phyloP scores from a whole-genome alignment of 2,329 filamentous ascomycete genomes.

The Alternaria brassicae region DNA sequence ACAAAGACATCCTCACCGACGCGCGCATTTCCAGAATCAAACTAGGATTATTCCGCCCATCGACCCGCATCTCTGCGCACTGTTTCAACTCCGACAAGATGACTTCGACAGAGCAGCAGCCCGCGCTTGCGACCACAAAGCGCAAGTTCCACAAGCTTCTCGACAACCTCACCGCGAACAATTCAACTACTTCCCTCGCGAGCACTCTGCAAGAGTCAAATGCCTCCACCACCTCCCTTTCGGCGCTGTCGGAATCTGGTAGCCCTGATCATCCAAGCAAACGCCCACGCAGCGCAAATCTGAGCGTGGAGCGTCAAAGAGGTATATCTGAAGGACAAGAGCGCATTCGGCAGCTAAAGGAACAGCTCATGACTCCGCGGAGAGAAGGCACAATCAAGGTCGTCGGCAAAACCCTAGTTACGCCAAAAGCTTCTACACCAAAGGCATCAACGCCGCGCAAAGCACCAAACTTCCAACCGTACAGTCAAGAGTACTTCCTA shows the following conservation, averaged over 20 bases:
- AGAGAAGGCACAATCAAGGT: slow-evolving; percentile 41
- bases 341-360: slow-evolving; percentile 41
- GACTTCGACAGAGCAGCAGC: slow-evolving; percentile 30
- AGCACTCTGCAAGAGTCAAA: slow-evolving; percentile 49
- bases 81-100: slow-evolving; percentile 3
- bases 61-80: neutral
- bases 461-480: slow-evolving; percentile 79
- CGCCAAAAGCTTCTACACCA: slow-evolving; percentile 33
- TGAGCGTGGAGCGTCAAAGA: slow-evolving; percentile 36
- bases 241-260: slow-evolving; percentile 30
- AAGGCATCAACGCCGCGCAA: slow-evolving; percentile 41
- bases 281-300: slow-evolving; percentile 44
- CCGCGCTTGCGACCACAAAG: slow-evolving; percentile 77
- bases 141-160: slow-evolving; percentile 77
- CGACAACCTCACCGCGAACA: slow-evolving; percentile 62
- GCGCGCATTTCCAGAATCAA: slow-evolving; percentile 1
- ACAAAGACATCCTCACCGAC: slow-evolving; percentile 12
- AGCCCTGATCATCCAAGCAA: slow-evolving; percentile 44
- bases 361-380: slow-evolving; percentile 41
- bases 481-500: slow-evolving; percentile 83
- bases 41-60: neutral
- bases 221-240: slow-evolving; percentile 39
- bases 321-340: slow-evolving; percentile 40
- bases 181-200: slow-evolving; percentile 53
- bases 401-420: slow-evolving; percentile 37